Evolutionary conservation across 2,329 filamentous ascomycete species (phyloP).

Genomic region (Colletotrichum viniferum): DNA sequence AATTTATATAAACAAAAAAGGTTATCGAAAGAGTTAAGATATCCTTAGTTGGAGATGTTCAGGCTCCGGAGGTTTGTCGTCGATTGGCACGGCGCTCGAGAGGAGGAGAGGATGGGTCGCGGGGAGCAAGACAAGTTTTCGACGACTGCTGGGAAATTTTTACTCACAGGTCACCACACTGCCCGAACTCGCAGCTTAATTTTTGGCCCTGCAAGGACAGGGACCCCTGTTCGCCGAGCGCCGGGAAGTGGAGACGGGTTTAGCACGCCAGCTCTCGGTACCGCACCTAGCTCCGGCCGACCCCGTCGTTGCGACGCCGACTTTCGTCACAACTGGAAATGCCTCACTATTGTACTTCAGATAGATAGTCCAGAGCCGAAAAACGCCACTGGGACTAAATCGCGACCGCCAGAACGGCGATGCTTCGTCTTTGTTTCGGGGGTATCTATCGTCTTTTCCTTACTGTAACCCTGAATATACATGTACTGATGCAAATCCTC

Average conservation of each 20-base stretch:
- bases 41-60: neutral
- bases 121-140: conserved; percentile 6
- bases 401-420: neutral
- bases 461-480: neutral
- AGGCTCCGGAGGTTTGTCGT: conserved; percentile 4
- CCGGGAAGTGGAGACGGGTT: conserved; percentile 17
- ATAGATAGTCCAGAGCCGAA: neutral
- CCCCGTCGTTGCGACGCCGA: neutral
- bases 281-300: neutral
- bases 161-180: conserved; percentile 5
- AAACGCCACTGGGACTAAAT: neutral
- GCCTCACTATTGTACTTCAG: neutral
- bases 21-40: neutral
- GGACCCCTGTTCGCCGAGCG: conserved; percentile 9
- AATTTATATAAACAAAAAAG: neutral
- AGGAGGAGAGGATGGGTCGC: neutral
- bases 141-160: conserved; percentile 20
- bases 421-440: neutral
- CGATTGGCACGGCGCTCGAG: conserved; percentile 7
- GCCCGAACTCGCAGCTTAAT: conserved; percentile 19
- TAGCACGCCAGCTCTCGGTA: neutral
- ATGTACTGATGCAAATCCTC: neutral
- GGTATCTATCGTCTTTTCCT: conserved; percentile 16
- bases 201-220: conserved; percentile 16
- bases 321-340: neutral